Percentiles rank a stretch among this genome's conserved stretches.
Evolutionary conservation across 495 filamentous ascomycete genomes (phyloP).

Genomic region (Chaetomium cochliodes): DNA sequence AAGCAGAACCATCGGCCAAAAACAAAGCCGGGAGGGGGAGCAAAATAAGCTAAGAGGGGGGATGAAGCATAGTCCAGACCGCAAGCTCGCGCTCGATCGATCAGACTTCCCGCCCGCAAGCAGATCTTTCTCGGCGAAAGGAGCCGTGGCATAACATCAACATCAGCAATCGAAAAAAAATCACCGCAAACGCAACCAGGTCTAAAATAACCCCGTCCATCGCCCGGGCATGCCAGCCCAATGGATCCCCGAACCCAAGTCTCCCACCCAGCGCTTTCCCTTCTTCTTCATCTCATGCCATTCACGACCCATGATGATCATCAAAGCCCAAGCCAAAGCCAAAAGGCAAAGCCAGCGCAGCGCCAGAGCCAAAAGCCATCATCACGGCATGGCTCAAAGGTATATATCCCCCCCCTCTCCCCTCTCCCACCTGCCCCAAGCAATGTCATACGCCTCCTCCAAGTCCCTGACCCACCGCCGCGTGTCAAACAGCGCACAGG

Average conservation of each 20-base stretch:
- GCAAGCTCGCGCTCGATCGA: not conserved
- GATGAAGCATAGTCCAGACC: not conserved
- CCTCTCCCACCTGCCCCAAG: slow-evolving; percentile 83
- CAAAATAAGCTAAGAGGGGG: not conserved
- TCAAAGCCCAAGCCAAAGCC: too few species aligned
- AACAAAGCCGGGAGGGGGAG: not conserved
- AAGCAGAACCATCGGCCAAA: too few species aligned
- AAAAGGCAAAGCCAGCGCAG: not conserved
- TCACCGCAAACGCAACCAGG: slow-evolving; percentile 1
- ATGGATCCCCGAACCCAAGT: too few species aligned
- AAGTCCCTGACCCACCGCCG: slow-evolving; percentile 87
- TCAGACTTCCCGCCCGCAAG: not conserved
- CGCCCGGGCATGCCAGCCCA: not conserved
- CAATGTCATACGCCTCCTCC: slow-evolving; percentile 82
- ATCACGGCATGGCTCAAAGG: slow-evolving; percentile 35
- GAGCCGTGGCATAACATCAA: not conserved
- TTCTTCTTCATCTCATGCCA: not conserved
- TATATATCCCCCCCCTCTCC: slow-evolving; percentile 91
- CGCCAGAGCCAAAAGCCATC: not conserved
- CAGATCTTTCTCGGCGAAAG: not conserved
- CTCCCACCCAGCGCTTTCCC: too few species aligned
- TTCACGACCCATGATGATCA: not conserved
- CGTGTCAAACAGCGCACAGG: slow-evolving; percentile 87
- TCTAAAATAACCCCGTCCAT: not conserved
- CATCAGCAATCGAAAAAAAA: not conserved